phyloP scores from a whole-genome alignment of 352 stramenopile species.

The Pythium monospermum region DNA sequence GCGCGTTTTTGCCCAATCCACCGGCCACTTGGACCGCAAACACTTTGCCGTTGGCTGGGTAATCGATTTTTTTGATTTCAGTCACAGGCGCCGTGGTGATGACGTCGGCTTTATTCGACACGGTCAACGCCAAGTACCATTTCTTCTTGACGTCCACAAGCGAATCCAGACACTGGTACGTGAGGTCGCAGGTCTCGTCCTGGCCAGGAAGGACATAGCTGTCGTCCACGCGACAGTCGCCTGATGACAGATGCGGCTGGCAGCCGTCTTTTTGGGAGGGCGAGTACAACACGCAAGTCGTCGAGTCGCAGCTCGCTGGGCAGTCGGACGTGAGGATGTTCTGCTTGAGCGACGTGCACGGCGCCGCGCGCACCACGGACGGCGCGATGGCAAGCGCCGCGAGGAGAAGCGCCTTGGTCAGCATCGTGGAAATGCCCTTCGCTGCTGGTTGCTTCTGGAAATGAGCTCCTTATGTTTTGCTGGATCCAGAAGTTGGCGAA shows the following conservation, averaged over 20 bases:
- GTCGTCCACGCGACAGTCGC: neutral
- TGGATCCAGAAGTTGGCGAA: neutral
- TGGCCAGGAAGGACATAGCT: neutral
- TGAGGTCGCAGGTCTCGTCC: constrained; percentile 34
- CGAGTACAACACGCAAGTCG: constrained; percentile 48
- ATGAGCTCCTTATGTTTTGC: neutral
- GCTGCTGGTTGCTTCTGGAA: too few relatives aligned
- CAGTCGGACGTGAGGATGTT: constrained; percentile 50
- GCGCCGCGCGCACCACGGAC: constrained; percentile 3
- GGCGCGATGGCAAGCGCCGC: neutral
- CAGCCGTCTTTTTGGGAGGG: constrained; percentile 29
- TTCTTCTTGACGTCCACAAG: constrained; percentile 28
- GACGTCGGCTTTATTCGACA: constrained; percentile 21
- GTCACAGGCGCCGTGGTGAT: constrained; percentile 45
- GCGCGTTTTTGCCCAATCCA: constrained; percentile 26
- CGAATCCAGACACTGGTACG: constrained; percentile 51
- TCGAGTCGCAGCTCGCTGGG: constrained; percentile 25
- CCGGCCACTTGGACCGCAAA: constrained; percentile 23
- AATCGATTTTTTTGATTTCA: constrained; percentile 36
- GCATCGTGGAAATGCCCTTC: too few relatives aligned
- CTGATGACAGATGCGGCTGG: constrained; percentile 10
- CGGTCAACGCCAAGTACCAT: constrained; percentile 30
- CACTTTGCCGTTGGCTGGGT: constrained; percentile 14
- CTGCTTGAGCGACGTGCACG: constrained; percentile 39
- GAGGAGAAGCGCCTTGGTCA: neutral